Percentiles rank a stretch among this genome's conserved stretches.
These are phyloP conservation scores for Colletotrichum echinochloae DNA, from an alignment of 2,329 filamentous ascomycete species.

Conservation along the genomic window DNA sequence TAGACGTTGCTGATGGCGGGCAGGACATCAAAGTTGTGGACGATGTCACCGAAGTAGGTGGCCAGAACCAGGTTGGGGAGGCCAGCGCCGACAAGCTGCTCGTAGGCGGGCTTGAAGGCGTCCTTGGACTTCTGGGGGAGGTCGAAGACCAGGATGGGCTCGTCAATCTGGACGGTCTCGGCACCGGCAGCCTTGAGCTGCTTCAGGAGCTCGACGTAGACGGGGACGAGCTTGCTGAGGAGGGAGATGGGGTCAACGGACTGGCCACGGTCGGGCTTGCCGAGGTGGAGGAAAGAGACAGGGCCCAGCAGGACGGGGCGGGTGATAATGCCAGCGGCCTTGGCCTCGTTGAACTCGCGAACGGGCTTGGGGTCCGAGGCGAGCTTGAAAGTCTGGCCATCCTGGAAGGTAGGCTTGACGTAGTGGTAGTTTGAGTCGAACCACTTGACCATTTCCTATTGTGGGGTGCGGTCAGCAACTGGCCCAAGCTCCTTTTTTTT, in stretches of 20 bases:
- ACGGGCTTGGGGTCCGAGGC: conserved; percentile 91
- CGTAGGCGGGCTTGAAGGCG: conserved; percentile 97
- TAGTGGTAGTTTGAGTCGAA: conserved; percentile 99
- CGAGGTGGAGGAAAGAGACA: conserved; percentile 96
- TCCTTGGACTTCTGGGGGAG: conserved; percentile 90
- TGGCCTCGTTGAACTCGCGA: conserved; percentile 93
- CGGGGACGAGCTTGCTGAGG: conserved; percentile 90
- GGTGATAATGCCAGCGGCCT: conserved; percentile 93
- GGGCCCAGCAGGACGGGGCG: conserved; percentile 95
- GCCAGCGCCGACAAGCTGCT: conserved; percentile 83
- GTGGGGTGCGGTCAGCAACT: conserved; percentile 24
- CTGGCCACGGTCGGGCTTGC: conserved; percentile 97
- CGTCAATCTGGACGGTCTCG: conserved; percentile 97
- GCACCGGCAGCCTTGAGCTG: conserved; percentile 97
- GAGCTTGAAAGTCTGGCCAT: conserved; percentile 97
- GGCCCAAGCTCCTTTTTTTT: conserved; percentile 18
- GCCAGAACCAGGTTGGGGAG: conserved; percentile 91
- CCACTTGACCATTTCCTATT: conserved; percentile 98
- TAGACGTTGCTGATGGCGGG: conserved; percentile 71
- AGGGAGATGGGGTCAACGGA: conserved; percentile 93
- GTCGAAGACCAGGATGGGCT: conserved; percentile 96
- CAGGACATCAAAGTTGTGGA: conserved; percentile 96
- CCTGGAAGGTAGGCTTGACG: conserved; percentile 97
- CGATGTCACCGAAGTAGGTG: conserved; percentile 99
- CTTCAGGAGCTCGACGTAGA: conserved; percentile 92